Conservation (phyloP, 2,329 filamentous ascomycete species). For the Sclerotinia spermophila region DNA sequence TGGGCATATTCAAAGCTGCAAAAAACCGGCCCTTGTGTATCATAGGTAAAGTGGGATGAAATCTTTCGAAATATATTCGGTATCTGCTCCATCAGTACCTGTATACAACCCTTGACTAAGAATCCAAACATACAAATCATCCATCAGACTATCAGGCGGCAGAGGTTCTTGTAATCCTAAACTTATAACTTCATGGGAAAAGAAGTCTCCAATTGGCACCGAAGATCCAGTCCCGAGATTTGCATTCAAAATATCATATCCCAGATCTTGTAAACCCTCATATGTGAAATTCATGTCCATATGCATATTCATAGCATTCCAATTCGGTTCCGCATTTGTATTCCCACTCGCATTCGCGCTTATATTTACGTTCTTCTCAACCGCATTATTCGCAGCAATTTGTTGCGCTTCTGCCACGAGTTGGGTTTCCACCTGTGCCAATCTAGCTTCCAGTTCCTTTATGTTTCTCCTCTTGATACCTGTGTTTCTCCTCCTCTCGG, state of each 20-base stretch:
- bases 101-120: background rate
- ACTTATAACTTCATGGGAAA: conserved; percentile 62
- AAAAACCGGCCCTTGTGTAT: conserved; percentile 74
- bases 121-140: conserved; percentile 62
- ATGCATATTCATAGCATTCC: conserved; percentile 29
- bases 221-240: background rate
- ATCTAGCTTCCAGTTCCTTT: conserved; percentile 79
- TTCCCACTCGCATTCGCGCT: background rate
- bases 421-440: conserved; percentile 78
- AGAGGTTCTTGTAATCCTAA: conserved; percentile 79
- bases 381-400: conserved; percentile 5
- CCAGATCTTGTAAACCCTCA: conserved; percentile 22
- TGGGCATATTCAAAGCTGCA: conserved; percentile 66
- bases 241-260: conserved; percentile 22
- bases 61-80: conserved; percentile 69
- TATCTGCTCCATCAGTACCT: conserved; percentile 49
- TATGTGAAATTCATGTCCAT: conserved; percentile 28
- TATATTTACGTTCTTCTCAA: background rate
- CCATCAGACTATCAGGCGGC: conserved; percentile 73
- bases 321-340: conserved; percentile 19
- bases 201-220: conserved; percentile 43
- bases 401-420: conserved; percentile 45
- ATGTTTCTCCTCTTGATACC: conserved; percentile 87
- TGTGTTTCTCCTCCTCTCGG: conserved; percentile 83
- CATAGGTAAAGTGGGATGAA: conserved; percentile 70